phyloP scores from a whole-genome alignment of 2,329 filamentous ascomycete genomes.

The Alternaria tenuissima region DNA sequence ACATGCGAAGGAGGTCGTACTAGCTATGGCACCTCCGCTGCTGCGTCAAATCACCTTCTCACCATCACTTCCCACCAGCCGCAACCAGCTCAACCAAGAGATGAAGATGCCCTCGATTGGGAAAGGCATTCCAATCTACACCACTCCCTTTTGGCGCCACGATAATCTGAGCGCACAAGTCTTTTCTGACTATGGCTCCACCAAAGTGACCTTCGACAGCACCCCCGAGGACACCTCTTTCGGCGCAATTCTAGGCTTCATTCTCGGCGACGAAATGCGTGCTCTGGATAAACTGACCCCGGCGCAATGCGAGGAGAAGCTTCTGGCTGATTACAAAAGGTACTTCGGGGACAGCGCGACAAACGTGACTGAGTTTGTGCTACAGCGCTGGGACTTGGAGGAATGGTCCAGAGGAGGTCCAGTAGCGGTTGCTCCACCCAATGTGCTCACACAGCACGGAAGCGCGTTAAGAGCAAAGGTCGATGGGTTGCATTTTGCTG shows the following conservation, averaged over 20 bases:
- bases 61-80: conserved; percentile 56
- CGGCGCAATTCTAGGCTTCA: conserved; percentile 34
- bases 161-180: conserved; percentile 55
- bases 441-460: conserved; percentile 23
- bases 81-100: conserved; percentile 48
- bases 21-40: conserved; percentile 59
- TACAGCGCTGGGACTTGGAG: conserved; percentile 36
- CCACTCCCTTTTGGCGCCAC: conserved; percentile 57
- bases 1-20: conserved; percentile 57
- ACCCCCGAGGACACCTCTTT: conserved; percentile 25
- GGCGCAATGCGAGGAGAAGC: background rate
- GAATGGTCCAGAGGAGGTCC: conserved; percentile 30
- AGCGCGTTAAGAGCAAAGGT: conserved; percentile 23
- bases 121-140: conserved; percentile 61
- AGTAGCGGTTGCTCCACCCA: conserved; percentile 24
- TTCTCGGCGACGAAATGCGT: conserved; percentile 31
- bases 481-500: conserved; percentile 61
- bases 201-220: conserved; percentile 29
- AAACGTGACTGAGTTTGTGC: conserved; percentile 27
- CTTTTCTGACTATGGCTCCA: conserved; percentile 21
- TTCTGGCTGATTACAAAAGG: conserved; percentile 22
- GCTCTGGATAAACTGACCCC: conserved; percentile 16
- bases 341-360: conserved; percentile 25
- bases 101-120: conserved; percentile 59
- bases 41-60: conserved; percentile 58